Base-by-base conservation (phyloP, 441 rosid species). In the Biscutella laevigata region DNA sequence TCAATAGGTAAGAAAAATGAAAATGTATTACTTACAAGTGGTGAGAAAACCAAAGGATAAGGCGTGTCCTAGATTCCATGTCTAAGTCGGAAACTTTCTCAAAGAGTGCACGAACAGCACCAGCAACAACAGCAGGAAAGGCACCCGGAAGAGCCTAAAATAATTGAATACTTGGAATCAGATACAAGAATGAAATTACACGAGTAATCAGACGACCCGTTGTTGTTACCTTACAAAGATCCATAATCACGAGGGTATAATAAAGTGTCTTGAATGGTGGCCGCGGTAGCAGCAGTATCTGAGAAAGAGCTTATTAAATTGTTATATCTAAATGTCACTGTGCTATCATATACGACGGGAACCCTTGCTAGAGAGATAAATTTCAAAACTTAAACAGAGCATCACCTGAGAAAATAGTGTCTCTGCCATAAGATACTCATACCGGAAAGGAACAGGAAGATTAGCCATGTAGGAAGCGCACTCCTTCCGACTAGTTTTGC, bases 401-500 rank as follows among this genome's bases (percentile, higher is more conserved):
- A 19, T 60, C 71, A 89, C 99, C 96, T 94, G 99, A 55, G 99
- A 89, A 75, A 94, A 94, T 57, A 94, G 71, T 25, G 96, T 87
- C 83, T 94, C 99, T 28, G 97, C 96, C 99, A 94, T 86, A 39
- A 94, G 84, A 77, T 87, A 89, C 80, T 94, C 99, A 0, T 94
- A 94, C 50, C 99, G 84, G 59, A 89, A 94, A 53, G 97, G 88
- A 36, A 89, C 99, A 26, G 99, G 95, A 57, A 94, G 82, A 70
- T 84, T 77, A 64, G 82, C 99, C 96, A 94, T 84, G 78, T 66
- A 89, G 29, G 89, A 82, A 41, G 95, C 95, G 54, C 99, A 94
- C 81, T 94, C 99, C 88, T 89, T 94, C 77, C 99, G 99, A 80
- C 99, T 94, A 80, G 80, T 66, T 81, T 86, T 82, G 85, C 92